Evolutionary conservation across 345 rosid species (phyloP), one percentile per base, ranked within the genome.

Genomic region (Populus alba): DNA sequence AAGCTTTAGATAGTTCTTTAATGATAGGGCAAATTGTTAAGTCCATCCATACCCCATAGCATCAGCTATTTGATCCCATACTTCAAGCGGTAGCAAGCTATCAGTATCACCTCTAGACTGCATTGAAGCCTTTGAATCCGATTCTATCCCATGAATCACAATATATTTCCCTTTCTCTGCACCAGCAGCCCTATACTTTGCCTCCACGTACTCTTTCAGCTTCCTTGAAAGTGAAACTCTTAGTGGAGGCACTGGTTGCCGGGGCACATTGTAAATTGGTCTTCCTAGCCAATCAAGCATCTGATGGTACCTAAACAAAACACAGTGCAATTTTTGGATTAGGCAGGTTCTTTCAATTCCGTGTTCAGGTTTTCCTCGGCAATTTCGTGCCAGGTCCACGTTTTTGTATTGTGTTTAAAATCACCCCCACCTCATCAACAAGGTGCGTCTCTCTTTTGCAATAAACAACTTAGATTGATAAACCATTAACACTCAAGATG

Each of bases 111-210:
- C 98, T 77, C 85, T 84, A 29, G 94, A 92, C 78, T 91, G 97
- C 99, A 92, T 93, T 41, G 97, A 93, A 51, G 99, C 98, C 87
- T 92, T 87, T 17, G 99, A 95, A 85, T 88, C 98, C n/a, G 97
- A 93, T 81, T 92, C 92, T 81, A 93, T 89, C 70, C 99, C 98
- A 81, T 95, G 97, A 82, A 95, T 88, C 80, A 93, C 97, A 66
- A 93, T 71, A 82, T 88, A 95, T 82, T 90, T 93, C 75, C 96
- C 99, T 78, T 85, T 90, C 82, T 88, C 90, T 7, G 68, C 92
- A 47, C 96, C 98, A 55, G 94, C 97, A 7, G 72, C 88, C 74
- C 22, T 88, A 59, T 90, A 94, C 81, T 95, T 95, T 8, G 78
- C 88, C 75, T 88, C 97, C 33, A 93, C 92, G 68, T 86, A 80